A percentile compares a stretch with the other conserved stretches of the same genome.
phyloP scores from a whole-genome alignment of 768 basidiomycete species.

The Boletellus sp. region DNA sequence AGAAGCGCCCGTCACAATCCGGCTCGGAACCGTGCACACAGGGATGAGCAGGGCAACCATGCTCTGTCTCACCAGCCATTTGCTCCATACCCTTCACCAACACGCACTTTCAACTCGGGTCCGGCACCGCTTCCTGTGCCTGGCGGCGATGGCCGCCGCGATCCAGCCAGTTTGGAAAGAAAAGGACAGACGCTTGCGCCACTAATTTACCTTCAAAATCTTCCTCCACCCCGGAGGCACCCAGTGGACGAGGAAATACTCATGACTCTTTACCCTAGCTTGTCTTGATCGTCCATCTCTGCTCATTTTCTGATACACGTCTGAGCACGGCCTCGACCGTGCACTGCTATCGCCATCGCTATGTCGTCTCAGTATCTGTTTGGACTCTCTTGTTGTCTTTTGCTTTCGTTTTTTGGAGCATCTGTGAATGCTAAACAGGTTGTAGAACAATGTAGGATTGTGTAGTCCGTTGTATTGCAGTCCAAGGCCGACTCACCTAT shows the following conservation, averaged over 20 bases:
- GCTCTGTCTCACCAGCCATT: constrained; percentile 23
- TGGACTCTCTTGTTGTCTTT: constrained; percentile 7
- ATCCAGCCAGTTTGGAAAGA: constrained; percentile 10
- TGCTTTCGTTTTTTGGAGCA: constrained; percentile 22
- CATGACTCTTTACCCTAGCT: constrained; percentile 48
- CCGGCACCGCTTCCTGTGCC: background rate
- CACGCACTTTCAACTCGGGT: constrained; percentile 14
- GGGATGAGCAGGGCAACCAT: constrained; percentile 24
- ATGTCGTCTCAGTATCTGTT: constrained; percentile 3
- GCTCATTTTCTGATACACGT: constrained; percentile 8
- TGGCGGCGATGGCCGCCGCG: background rate
- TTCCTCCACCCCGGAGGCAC: constrained; percentile 61
- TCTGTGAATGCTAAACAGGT: constrained; percentile 23
- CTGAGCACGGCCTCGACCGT: constrained; percentile 5
- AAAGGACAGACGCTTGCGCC: constrained; percentile 48
- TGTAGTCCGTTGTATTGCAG: constrained; percentile 6
- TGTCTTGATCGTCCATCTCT: constrained; percentile 22
- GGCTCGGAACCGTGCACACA: constrained; percentile 36
- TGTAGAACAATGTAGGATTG: constrained; percentile 20
- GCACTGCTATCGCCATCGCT: constrained; percentile 9
- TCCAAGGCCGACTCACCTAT: background rate
- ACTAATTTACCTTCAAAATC: constrained; percentile 56
- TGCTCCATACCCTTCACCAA: constrained; percentile 31
- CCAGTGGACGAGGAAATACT: constrained; percentile 69
- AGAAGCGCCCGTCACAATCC: constrained; percentile 59